A percentile compares a stretch with the other conserved stretches of the same genome.
phyloP scores from a whole-genome alignment of 495 filamentous ascomycete species.

The Tuber magnatum region DNA sequence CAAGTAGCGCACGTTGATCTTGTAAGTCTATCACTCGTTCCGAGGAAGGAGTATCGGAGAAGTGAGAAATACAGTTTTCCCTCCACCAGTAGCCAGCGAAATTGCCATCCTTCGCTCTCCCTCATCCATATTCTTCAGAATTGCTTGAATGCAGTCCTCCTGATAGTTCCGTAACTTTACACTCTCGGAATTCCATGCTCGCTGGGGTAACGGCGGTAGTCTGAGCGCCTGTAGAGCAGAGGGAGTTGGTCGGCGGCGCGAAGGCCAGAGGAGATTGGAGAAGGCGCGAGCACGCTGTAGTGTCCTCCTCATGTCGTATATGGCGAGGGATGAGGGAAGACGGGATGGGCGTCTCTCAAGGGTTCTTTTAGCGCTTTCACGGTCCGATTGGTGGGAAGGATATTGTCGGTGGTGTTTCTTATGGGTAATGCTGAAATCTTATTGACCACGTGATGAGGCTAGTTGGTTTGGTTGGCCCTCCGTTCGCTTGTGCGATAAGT shows the following conservation, averaged over 20 bases:
- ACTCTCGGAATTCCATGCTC: background rate
- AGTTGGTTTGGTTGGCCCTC: background rate
- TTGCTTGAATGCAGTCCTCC: constrained; percentile 83
- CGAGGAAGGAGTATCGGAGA: background rate
- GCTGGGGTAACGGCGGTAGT: background rate
- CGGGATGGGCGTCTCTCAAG: background rate
- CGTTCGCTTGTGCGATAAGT: background rate
- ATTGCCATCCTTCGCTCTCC: constrained; percentile 80
- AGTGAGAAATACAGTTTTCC: constrained; percentile 64
- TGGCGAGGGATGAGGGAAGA: background rate
- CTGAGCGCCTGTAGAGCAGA: background rate
- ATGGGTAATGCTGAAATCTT: background rate
- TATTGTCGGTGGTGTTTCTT: background rate
- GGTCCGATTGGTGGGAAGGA: background rate
- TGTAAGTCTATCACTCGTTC: background rate
- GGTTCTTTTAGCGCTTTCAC: background rate
- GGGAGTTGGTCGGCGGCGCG: background rate
- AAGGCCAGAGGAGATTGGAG: background rate
- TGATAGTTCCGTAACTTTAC: constrained; percentile 62
- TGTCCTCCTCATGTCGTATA: background rate
- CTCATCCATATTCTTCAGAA: constrained; percentile 60
- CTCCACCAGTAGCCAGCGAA: constrained; percentile 83
- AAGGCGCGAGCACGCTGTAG: background rate
- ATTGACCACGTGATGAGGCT: background rate
- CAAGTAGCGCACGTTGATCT: background rate